Conservation (phyloP, 208 protist genomes). For the Lotmaria passim region DNA sequence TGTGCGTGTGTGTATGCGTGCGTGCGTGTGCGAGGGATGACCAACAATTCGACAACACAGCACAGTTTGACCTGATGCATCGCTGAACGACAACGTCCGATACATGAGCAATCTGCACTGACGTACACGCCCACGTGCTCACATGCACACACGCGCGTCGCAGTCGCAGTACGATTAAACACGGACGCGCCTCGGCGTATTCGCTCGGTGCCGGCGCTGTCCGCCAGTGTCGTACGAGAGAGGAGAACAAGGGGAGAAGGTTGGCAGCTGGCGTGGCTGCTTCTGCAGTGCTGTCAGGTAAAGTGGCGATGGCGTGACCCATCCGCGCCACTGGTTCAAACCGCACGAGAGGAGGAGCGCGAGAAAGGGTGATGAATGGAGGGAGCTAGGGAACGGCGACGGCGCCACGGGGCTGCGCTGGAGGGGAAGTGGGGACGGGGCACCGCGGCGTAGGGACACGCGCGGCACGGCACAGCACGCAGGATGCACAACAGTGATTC, state of each 20-base stretch:
- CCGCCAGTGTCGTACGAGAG: constrained; percentile 34
- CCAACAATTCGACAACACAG: constrained; percentile 17
- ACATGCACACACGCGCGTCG: not conserved
- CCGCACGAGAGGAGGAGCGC: constrained; percentile 14
- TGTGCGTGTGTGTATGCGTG: too few species aligned
- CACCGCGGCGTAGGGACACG: too few species aligned
- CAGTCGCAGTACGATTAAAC: constrained; percentile 28
- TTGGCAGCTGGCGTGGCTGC: not conserved
- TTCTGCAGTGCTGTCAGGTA: constrained; percentile 23
- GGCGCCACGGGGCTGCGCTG: too few species aligned
- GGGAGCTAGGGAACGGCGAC: not conserved
- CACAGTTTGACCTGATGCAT: constrained; percentile 30
- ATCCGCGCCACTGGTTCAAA: constrained; percentile 29
- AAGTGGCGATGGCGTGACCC: constrained; percentile 24
- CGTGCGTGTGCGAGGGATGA: constrained; percentile 20
- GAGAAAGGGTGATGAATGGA: not conserved
- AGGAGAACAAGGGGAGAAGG: not conserved
- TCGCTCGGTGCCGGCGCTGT: constrained; percentile 24
- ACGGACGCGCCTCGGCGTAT: constrained; percentile 29
- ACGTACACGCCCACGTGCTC: not conserved
- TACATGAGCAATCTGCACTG: constrained; percentile 21
- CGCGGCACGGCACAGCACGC: constrained; percentile 5
- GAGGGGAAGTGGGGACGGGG: too few species aligned
- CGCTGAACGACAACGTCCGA: constrained; percentile 20
- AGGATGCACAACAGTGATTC: constrained; percentile 29